Evolutionary conservation across 2,329 filamentous ascomycete genomes (phyloP).

Genomic region (Didymellaceae sp.): DNA sequence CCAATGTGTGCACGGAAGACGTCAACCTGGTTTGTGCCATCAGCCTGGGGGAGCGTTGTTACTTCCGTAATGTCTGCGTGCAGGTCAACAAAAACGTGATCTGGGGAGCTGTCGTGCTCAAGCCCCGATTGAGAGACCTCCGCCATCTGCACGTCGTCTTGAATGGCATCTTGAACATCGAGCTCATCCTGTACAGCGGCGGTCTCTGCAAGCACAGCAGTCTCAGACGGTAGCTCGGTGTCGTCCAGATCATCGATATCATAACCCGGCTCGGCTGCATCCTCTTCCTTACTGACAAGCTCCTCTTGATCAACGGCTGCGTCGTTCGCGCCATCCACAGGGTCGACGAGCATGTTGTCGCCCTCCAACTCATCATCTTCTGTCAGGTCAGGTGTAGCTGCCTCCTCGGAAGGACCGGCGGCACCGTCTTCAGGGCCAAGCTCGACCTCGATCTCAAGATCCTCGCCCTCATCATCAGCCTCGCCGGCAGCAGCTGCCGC

Average conservation of each 20-base stretch:
- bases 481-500: constrained; percentile 12
- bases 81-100: constrained; percentile 1
- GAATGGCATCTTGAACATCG: not conserved
- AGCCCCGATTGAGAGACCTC: not conserved
- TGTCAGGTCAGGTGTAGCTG: not conserved
- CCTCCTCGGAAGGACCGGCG: not conserved
- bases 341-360: constrained; percentile 2
- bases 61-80: constrained; percentile 6
- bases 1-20: constrained; percentile 1
- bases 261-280: not conserved
- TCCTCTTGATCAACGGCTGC: not conserved
- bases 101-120: not conserved
- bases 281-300: not conserved
- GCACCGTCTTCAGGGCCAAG: constrained; percentile 1
- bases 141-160: not conserved
- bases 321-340: not conserved
- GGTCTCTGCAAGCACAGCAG: constrained; percentile 10
- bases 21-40: constrained; percentile 7
- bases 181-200: constrained; percentile 6
- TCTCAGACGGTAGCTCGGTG: constrained; percentile 11
- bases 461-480: constrained; percentile 15
- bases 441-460: constrained; percentile 6
- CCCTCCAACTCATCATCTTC: not conserved
- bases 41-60: not conserved
- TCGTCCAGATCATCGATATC: constrained; percentile 2